A percentile compares a stretch with the other conserved stretches of the same genome.
These are phyloP conservation scores for Colletotrichum eremochloae DNA, from an alignment of 2,329 filamentous ascomycete genomes.

Conservation along the genomic window DNA sequence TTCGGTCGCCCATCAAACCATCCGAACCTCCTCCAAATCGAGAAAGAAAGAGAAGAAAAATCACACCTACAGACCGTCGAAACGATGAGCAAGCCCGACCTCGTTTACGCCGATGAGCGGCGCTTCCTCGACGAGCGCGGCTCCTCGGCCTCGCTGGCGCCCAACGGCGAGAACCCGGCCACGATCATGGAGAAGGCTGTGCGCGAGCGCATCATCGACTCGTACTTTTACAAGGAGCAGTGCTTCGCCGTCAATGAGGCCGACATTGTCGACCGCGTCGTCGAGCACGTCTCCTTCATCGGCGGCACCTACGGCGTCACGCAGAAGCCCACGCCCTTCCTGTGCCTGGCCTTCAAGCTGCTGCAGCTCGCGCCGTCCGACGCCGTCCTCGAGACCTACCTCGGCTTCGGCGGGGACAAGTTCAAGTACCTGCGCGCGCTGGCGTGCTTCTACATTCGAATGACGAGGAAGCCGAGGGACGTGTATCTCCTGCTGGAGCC, in stretches of 20 bases:
- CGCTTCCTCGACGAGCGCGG: conserved; percentile 92
- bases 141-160: conserved; percentile 80
- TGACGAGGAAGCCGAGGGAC: conserved; percentile 86
- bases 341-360: conserved; percentile 95
- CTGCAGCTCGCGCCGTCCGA: conserved; percentile 87
- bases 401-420: conserved; percentile 79
- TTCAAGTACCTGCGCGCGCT: conserved; percentile 92
- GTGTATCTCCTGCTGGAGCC: conserved; percentile 87
- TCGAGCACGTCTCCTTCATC: conserved; percentile 83
- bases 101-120: conserved; percentile 83
- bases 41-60: too few species aligned
- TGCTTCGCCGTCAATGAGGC: conserved; percentile 94
- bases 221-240: conserved; percentile 98
- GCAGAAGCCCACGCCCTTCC: conserved; percentile 91
- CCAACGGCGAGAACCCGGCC: conserved; percentile 91
- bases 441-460: conserved; percentile 91
- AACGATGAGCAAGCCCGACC: conserved; percentile 57
- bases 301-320: conserved; percentile 88
- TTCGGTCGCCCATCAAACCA: conserved; percentile 38
- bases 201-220: conserved; percentile 93
- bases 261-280: conserved; percentile 88
- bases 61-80: not conserved
- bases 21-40: conserved; percentile 28
- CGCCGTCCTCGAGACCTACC: conserved; percentile 83
- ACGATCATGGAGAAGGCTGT: conserved; percentile 96